Evolutionary conservation across 129 eudicot species (phyloP), one percentile per base, ranked within the genome.

Genomic region (Lactuca sativa): DNA sequence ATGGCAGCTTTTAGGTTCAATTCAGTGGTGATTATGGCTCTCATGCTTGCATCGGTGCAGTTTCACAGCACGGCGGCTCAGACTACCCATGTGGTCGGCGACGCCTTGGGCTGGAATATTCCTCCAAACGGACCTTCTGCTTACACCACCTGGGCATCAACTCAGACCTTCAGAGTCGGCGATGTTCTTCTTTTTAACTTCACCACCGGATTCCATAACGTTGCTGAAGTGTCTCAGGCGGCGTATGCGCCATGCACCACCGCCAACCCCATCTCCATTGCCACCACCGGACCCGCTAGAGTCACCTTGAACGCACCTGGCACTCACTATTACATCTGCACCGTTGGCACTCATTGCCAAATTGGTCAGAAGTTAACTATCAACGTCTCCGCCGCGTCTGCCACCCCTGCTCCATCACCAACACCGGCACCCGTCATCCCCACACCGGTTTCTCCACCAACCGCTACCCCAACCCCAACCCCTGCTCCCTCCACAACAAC

Each of bases 291-390:
- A 0, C 30, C 30, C 30, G 30, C 30, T 25, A 25, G 30, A 25
- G 30, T 25, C 30, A 25, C 30, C 30, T 25, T 25, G 30, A 25
- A 25, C 30, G 30, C 30, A 25, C 30, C 30, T 25, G 30, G 30
- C 30, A 25, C 30, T 25, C 30, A 25, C 30, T 25, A 62, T 75
- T 82, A 53, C 67, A 75, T 74, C 13, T 77, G 84, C 68, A 79
- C 86, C 44, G 63, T 71, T 65, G 66, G 82, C 17, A 44, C 16
- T 12, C 84, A 79, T 70, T 76, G 84, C 30, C 37, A 67, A 59
- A 16, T 48, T 4, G 85, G 85, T 56, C 83, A 73, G 25, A 77
- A 80, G 59, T 62, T 85, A 31, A 55, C 84, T 31, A 64, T 81
- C 62, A 71, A 71, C 31, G 86, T 73, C 37, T 10, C 71, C 44